Percentiles rank a stretch among this genome's conserved stretches.
These are phyloP conservation scores for Claviceps pusilla DNA, from an alignment of 2,329 filamentous ascomycete genomes.

Conservation along the genomic window DNA sequence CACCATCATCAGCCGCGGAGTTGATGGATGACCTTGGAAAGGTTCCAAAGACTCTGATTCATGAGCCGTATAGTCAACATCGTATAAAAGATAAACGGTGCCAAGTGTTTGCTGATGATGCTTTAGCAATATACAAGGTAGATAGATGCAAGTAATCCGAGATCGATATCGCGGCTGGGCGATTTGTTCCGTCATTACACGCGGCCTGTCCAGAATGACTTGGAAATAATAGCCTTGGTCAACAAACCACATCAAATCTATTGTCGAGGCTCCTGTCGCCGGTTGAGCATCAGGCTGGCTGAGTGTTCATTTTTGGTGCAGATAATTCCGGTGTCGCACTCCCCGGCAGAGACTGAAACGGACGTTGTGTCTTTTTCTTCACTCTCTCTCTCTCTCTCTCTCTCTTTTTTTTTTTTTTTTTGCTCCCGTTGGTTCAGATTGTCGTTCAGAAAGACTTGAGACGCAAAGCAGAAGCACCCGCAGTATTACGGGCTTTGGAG, in stretches of 20 bases:
- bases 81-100: neutral
- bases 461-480: neutral
- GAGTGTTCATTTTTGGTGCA: neutral
- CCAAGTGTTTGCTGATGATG: neutral
- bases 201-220: neutral
- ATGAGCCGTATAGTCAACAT: neutral
- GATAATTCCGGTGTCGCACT: neutral
- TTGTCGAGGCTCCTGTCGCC: neutral
- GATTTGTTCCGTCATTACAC: neutral
- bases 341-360: neutral
- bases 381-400: no score
- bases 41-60: neutral
- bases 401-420: neutral
- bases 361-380: neutral
- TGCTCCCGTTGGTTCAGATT: neutral
- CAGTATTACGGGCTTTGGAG: neutral
- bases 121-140: neutral
- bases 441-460: neutral
- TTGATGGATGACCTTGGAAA: no score
- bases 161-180: neutral
- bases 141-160: neutral
- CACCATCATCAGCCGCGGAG: neutral
- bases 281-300: neutral
- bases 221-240: neutral
- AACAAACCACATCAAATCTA: no score